phyloP scores from a whole-genome alignment of 192 early-diverging fungal species.

The Coemansia reversa region DNA sequence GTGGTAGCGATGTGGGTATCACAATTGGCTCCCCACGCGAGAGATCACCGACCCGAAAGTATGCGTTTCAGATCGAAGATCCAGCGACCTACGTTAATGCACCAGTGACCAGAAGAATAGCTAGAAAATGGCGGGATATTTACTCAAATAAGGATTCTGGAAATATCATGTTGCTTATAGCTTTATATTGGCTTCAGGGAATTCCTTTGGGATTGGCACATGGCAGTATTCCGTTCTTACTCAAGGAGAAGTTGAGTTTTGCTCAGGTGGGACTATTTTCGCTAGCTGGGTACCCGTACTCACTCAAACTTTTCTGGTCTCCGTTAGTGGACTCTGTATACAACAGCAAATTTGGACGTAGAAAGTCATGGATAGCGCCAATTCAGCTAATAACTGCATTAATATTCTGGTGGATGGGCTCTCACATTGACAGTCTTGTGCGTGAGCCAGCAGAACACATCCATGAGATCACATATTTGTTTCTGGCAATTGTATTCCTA shows the following conservation, averaged over 20 bases:
- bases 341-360: slow-evolving; percentile 74
- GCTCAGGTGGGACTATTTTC: slow-evolving; percentile 92
- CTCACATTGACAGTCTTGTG: slow-evolving; percentile 70
- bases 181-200: slow-evolving; percentile 84
- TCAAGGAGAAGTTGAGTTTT: slow-evolving; percentile 92
- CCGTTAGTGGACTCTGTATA: slow-evolving; percentile 94
- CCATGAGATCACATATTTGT: slow-evolving; percentile 67
- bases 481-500: slow-evolving; percentile 85
- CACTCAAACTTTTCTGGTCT: slow-evolving; percentile 97
- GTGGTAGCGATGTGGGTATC: slow-evolving; percentile 37
- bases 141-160: slow-evolving; percentile 56
- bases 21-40: slow-evolving; percentile 31
- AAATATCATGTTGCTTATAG: slow-evolving; percentile 55
- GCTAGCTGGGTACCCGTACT: slow-evolving; percentile 94
- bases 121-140: slow-evolving; percentile 27
- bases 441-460: slow-evolving; percentile 54
- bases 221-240: slow-evolving; percentile 90
- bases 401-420: slow-evolving; percentile 76
- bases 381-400: slow-evolving; percentile 87
- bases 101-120: slow-evolving; percentile 3
- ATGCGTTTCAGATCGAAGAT: slow-evolving; percentile 51
- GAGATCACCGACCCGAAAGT: slow-evolving; percentile 25
- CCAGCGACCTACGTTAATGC: slow-evolving; percentile 24
- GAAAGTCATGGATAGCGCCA: slow-evolving; percentile 99
- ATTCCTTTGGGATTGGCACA: slow-evolving; percentile 90